Conservation (phyloP, 1,284 basidiomycete genomes). For the Phellopilus nigrolimitatus region DNA sequence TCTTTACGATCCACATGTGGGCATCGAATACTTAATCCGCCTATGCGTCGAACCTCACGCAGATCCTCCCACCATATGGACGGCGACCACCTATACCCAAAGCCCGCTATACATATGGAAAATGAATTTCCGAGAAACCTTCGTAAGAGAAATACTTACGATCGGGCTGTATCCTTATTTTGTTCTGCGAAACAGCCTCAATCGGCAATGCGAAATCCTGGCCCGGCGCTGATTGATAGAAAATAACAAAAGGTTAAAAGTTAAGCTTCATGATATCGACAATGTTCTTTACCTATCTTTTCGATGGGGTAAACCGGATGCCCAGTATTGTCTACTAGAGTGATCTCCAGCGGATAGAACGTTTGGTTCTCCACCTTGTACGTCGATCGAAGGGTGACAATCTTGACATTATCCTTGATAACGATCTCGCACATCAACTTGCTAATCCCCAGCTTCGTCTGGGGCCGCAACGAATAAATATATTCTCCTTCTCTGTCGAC, state of each 20-base stretch:
- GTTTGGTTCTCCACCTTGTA: constrained; percentile 93
- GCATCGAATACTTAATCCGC: constrained; percentile 67
- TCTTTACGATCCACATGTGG: constrained; percentile 79
- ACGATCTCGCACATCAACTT: constrained; percentile 89
- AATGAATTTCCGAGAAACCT: constrained; percentile 7
- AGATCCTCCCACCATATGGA: constrained; percentile 94
- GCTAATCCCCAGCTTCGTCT: constrained; percentile 69
- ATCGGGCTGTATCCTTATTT: constrained; percentile 88
- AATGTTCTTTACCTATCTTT: constrained; percentile 65
- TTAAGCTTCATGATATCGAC: neutral
- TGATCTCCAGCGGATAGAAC: constrained; percentile 89
- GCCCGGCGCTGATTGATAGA: constrained; percentile 65
- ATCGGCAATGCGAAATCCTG: constrained; percentile 89
- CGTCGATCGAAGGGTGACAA: constrained; percentile 92
- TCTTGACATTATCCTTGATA: constrained; percentile 91
- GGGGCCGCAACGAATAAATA: constrained; percentile 81
- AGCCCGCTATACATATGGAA: constrained; percentile 61
- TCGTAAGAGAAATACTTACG: constrained; percentile 48
- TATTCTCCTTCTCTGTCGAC: constrained; percentile 96
- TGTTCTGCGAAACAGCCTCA: constrained; percentile 81
- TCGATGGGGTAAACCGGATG: constrained; percentile 79
- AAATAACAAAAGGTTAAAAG: constrained; percentile 4
- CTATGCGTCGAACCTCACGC: constrained; percentile 19
- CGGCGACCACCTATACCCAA: constrained; percentile 91
- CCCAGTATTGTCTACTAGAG: constrained; percentile 82